Evolutionary conservation across 2,329 filamentous ascomycete genomes (phyloP).

Genomic region (Celoporthe dispersa): DNA sequence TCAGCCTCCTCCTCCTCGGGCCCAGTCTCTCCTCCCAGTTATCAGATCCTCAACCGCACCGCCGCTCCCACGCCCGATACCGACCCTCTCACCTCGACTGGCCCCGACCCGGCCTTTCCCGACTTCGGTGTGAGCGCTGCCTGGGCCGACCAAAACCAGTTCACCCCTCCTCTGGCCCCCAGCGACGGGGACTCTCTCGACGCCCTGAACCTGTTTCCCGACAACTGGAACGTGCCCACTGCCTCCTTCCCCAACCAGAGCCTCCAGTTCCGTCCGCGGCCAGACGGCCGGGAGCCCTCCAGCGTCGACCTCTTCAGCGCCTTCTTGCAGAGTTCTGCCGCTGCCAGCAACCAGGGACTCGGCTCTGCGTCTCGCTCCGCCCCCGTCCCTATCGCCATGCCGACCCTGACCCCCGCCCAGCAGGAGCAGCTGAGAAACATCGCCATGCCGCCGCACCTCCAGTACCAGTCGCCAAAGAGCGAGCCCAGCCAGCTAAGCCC

Average conservation of each 20-base stretch:
- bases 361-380: conserved; percentile 35
- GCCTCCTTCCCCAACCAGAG: conserved; percentile 25
- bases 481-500: conserved; percentile 63
- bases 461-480: conserved; percentile 63
- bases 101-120: conserved; percentile 23
- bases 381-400: conserved; percentile 41
- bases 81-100: conserved; percentile 22
- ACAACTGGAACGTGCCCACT: conserved; percentile 28
- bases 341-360: conserved; percentile 37
- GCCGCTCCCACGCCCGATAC: conserved; percentile 16
- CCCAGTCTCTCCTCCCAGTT: conserved; percentile 21
- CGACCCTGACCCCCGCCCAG: conserved; percentile 59
- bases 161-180: conserved; percentile 28
- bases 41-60: conserved; percentile 18
- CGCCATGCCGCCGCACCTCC: conserved; percentile 66
- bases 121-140: conserved; percentile 22
- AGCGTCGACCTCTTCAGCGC: conserved; percentile 19
- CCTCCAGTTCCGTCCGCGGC: conserved; percentile 24
- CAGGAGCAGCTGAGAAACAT: conserved; percentile 66
- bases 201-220: conserved; percentile 24
- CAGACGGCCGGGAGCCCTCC: conserved; percentile 16
- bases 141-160: conserved; percentile 26
- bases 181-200: conserved; percentile 27
- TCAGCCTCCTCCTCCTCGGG: conserved; percentile 25
- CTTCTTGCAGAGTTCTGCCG: conserved; percentile 34